Evolutionary conservation across 2,329 filamentous ascomycete species (phyloP), one percentile per base, ranked within the genome.

Genomic region (Purpureocillium takamizusanense): DNA sequence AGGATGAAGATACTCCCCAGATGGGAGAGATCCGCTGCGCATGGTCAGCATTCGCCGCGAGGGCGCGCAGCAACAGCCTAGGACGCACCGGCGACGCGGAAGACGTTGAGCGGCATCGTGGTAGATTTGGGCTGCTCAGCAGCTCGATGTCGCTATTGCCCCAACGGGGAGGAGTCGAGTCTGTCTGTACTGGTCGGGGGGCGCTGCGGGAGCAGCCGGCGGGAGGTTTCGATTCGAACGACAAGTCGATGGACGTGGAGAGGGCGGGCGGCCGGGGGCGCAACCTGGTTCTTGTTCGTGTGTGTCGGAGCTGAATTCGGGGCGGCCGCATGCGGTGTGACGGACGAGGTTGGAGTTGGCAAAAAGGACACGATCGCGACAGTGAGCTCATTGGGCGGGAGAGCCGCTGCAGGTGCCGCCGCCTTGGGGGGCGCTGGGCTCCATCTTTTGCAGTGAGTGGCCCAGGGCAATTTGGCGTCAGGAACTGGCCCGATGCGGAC

Each of bases 1-100:
- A 98, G 72, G 53, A 98, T 95, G 53, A 95, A 73, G 59, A 98
- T 95, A 38, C 90, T 97, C 47, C 83, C 73, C 53, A 98, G 69
- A 72, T 98, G 92, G 71, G 88, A 95, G 60, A 98, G 78, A 73
- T 98, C 92, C 68, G 81, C 89, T 95, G 21, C 21, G 10, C 10
- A 25, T 25, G 6, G 45, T 46, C 36, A 47, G 47, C 31, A 45
- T 54, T 42, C 27, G 4, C n/a, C n/a, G 33, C 27, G 31, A 18
- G 14, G n/a, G 17, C 18, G 32, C 15, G 27, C 39, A 33, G 35
- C n/a, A 28, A 29, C 11, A 31, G 15, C 17, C 25, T 27, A 27
- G 31, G 36, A 55, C 67, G 39, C 59, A 76, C 74, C 75, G 45
- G 70, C 57, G 52, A 79, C 55, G 55, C 75, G 70, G 56, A 79